A percentile compares a stretch with the other conserved stretches of the same genome.
phyloP scores from a whole-genome alignment of 306 rosid species.

The apple (Malus domestica) region ASM211411v1 NC_041792.1:18693407-18693906 shows the following conservation, averaged over 20 bases:
- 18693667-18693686: constrained; percentile 39
- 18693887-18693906: constrained; percentile 38
- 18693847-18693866: constrained; percentile 46
- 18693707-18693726: constrained; percentile 39
- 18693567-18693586: constrained; percentile 32
- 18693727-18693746: constrained; percentile 34
- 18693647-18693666: constrained; percentile 33
- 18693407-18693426: constrained; percentile 32
- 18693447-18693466: constrained; percentile 36
- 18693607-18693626: constrained; percentile 43
- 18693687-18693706: constrained; percentile 30
- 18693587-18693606: constrained; percentile 45
- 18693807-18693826: constrained; percentile 35
- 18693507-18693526: constrained; percentile 25
- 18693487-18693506: constrained; percentile 45
- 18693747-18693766: constrained; percentile 27
- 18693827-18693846: constrained; percentile 37
- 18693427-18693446: constrained; percentile 36
- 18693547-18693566: constrained; percentile 37
- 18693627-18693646: constrained; percentile 41
- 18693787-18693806: constrained; percentile 39
- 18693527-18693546: constrained; percentile 33
- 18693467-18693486: constrained; percentile 32
- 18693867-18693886: constrained; percentile 42
- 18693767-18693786: constrained; percentile 40